Percentiles rank a stretch among this genome's conserved stretches.
These are phyloP conservation scores for Fagopyrum esculentum DNA, from an alignment of 148 eudicot species.

Conservation along the genomic window DNA sequence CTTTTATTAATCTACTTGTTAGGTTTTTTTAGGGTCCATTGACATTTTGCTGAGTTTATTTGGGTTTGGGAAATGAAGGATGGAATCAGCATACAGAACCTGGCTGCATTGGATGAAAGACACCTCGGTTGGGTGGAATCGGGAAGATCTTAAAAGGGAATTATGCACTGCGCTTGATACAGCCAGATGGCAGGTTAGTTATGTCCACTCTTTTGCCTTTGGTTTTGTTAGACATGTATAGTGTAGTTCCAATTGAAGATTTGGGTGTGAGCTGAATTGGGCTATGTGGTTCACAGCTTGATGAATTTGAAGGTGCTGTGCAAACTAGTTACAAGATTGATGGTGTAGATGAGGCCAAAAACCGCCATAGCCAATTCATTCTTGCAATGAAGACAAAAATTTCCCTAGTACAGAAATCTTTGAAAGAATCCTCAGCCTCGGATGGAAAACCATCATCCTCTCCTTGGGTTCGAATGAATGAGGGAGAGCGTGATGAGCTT, in stretches of 20 bases:
- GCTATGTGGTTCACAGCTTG: conserved; percentile 41
- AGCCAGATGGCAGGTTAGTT: conserved; percentile 88
- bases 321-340: conserved; percentile 39
- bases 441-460: conserved; percentile 41
- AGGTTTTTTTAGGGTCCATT: background rate
- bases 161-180: conserved; percentile 62
- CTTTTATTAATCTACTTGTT: background rate
- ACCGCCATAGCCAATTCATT: conserved; percentile 54
- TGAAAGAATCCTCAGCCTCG: conserved; percentile 29
- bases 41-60: background rate
- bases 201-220: conserved; percentile 4
- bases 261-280: conserved; percentile 1
- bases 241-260: background rate
- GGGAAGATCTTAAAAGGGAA: conserved; percentile 59
- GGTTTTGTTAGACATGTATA: background rate
- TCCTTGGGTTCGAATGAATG: conserved; percentile 65
- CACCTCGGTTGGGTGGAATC: conserved; percentile 37
- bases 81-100: conserved; percentile 77
- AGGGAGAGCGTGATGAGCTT: conserved; percentile 65
- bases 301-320: conserved; percentile 74
- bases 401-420: conserved; percentile 30
- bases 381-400: conserved; percentile 56
- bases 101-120: conserved; percentile 67
- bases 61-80: conserved; percentile 30
- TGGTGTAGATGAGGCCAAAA: conserved; percentile 37